These are phyloP conservation scores for Chamaenerion angustifolium DNA, from an alignment of 345 rosid genomes.

Conservation along the genomic window DNA sequence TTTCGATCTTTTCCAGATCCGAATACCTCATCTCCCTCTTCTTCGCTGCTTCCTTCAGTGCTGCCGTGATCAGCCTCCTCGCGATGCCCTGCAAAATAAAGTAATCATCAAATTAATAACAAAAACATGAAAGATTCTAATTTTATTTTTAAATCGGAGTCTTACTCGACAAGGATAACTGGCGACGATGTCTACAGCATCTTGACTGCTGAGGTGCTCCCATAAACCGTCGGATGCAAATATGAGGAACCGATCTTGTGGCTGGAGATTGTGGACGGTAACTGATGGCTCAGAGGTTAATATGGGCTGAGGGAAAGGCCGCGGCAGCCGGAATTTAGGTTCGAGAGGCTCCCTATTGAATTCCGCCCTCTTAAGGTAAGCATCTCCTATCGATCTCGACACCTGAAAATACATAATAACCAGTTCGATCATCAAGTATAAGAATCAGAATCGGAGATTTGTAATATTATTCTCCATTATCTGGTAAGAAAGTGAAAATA, in stretches of 20 bases:
- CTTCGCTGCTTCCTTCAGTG: conserved; percentile 64
- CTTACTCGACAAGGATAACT: conserved; percentile 43
- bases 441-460: no score
- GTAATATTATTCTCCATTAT: no score
- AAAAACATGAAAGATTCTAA: not conserved
- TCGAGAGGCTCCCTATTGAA: conserved; percentile 69
- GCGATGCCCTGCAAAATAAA: conserved; percentile 43
- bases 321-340: conserved; percentile 37
- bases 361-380: conserved; percentile 59
- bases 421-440: no score
- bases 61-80: conserved; percentile 50
- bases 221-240: conserved; percentile 88
- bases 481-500: no score
- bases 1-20: conserved; percentile 44
- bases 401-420: conserved; percentile 26
- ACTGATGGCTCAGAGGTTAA: conserved; percentile 56
- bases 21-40: conserved; percentile 78
- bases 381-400: conserved; percentile 78
- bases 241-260: conserved; percentile 57
- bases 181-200: conserved; percentile 50
- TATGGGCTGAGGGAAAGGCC: conserved; percentile 51
- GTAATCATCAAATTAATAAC: not conserved
- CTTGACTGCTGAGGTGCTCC: conserved; percentile 71
- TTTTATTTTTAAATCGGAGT: not conserved
- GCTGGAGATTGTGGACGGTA: conserved; percentile 30